Evolutionary conservation across 169 alveolate species (phyloP), one percentile per base, ranked within the genome.

Genomic region (Eimeria mitis): DNA sequence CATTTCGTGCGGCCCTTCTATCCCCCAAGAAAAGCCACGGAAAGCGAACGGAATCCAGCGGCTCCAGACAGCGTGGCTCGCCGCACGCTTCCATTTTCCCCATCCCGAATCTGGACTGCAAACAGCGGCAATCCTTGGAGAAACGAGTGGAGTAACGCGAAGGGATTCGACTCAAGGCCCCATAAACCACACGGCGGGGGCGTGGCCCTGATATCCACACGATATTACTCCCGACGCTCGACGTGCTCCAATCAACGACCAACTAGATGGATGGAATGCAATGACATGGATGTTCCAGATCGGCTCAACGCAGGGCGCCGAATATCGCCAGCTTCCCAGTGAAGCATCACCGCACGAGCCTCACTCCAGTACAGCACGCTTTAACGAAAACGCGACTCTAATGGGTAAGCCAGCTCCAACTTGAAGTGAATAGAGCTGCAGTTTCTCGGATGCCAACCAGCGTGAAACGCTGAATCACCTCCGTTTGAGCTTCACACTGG

Each of bases 1-100:
- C 83, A 89, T 91, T 68, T 73, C 95, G 95, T 5, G 97, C 97
- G n/a, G 42, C 87, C 70, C 68, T 75, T 59, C 70, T 54, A 76
- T 91, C 97, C 47, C 97, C 97, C 73, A 83, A 52, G 71, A 73
- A 95, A 28, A 95, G 92, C 97, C 97, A 95, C n/a, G 97, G 90
- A 28, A 95, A 95, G 21, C 76, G 63, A 52, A 37, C 94, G 42
- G 91, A 89, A 52, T 89, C 95, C 49, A 95, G 89, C 0, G 96
- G 96, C 76, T 87, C 65, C 81, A 87, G 81, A 63, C 16, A 23
- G 68, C 78, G 40, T n/a, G 78, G n/a, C 19, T 44, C 63, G 31
- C 44, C 65, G 54, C 14, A 34, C 21, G 81, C 65, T 42, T 28
- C 78, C 92, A 87, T 87, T 37, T 78, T 31, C 88, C 68, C 68